A percentile compares a stretch with the other conserved stretches of the same genome.
phyloP scores from a whole-genome alignment of 148 eudicot genomes.

The Diospyros lotus region DNA sequence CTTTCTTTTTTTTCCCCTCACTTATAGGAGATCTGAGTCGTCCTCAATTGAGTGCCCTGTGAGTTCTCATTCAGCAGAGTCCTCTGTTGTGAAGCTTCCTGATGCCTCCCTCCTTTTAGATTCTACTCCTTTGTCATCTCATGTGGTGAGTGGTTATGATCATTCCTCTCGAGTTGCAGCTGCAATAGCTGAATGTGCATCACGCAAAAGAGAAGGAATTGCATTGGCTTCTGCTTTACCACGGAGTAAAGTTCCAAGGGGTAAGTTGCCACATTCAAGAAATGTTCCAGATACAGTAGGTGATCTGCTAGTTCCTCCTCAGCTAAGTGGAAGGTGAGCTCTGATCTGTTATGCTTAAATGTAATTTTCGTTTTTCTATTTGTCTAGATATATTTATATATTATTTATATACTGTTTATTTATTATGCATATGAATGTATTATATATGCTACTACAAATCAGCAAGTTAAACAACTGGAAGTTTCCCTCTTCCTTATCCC shows the following conservation, averaged over 20 bases:
- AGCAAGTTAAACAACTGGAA: too few species aligned
- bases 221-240: slow-evolving; percentile 34
- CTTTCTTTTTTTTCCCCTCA: background rate
- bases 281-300: slow-evolving; percentile 63
- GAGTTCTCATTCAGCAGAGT: slow-evolving; percentile 21
- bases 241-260: slow-evolving; percentile 70
- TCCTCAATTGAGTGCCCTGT: slow-evolving; percentile 15
- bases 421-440: too few species aligned
- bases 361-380: background rate
- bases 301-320: slow-evolving; percentile 76
- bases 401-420: too few species aligned
- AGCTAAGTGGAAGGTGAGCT: slow-evolving; percentile 77
- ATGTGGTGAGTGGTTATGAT: slow-evolving; percentile 33
- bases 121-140: slow-evolving; percentile 44
- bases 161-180: slow-evolving; percentile 90
- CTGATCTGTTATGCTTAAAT: background rate
- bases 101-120: slow-evolving; percentile 68
- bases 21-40: slow-evolving; percentile 23
- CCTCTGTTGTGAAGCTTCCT: slow-evolving; percentile 61
- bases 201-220: slow-evolving; percentile 70
- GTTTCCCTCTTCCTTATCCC: too few species aligned
- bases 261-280: slow-evolving; percentile 56
- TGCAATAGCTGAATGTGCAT: slow-evolving; percentile 69
- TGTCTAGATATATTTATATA: too few species aligned
- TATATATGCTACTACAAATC: too few species aligned